Evolutionary conservation across 2,329 filamentous ascomycete species (phyloP).

Genomic region (Venturia aucupariae): DNA sequence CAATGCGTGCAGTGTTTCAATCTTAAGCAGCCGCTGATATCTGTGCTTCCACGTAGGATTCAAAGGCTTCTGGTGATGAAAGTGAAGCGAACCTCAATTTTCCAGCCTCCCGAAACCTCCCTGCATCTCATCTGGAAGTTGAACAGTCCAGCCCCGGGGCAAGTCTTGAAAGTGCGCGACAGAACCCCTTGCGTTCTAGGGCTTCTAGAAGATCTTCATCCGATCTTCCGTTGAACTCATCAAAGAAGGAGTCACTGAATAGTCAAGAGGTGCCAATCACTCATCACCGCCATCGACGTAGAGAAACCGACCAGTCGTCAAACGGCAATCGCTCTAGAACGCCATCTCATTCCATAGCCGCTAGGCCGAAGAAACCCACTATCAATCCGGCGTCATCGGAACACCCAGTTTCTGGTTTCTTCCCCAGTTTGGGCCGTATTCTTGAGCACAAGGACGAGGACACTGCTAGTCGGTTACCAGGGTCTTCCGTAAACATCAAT

Average conservation of each 20-base stretch:
- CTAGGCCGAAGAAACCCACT: not conserved
- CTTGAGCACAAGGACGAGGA: slow-evolving; percentile 27
- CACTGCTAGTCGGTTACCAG: not conserved
- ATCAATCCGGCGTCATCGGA: not conserved
- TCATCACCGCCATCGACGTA: not conserved
- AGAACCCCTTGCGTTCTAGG: not conserved
- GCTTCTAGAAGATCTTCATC: not conserved
- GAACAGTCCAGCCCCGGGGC: not conserved
- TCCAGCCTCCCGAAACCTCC: not conserved
- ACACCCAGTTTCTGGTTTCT: slow-evolving; percentile 20
- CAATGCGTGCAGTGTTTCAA: slow-evolving; percentile 1
- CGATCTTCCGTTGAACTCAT: not conserved
- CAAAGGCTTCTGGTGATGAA: not conserved
- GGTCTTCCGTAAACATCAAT: slow-evolving; percentile 18
- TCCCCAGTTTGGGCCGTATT: slow-evolving; percentile 33
- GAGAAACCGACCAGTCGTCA: not conserved
- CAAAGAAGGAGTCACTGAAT: not conserved
- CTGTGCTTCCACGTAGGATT: not conserved
- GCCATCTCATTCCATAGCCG: not conserved
- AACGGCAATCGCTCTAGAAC: not conserved
- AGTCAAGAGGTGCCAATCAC: not conserved
- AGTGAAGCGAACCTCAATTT: slow-evolving; percentile 3
- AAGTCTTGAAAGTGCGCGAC: not conserved
- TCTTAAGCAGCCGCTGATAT: not conserved
- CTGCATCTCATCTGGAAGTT: not conserved